Evolutionary conservation across 192 early-diverging fungal genomes (phyloP), one percentile per base, ranked within the genome.

Genomic region (Coemansia nantahalensis): DNA sequence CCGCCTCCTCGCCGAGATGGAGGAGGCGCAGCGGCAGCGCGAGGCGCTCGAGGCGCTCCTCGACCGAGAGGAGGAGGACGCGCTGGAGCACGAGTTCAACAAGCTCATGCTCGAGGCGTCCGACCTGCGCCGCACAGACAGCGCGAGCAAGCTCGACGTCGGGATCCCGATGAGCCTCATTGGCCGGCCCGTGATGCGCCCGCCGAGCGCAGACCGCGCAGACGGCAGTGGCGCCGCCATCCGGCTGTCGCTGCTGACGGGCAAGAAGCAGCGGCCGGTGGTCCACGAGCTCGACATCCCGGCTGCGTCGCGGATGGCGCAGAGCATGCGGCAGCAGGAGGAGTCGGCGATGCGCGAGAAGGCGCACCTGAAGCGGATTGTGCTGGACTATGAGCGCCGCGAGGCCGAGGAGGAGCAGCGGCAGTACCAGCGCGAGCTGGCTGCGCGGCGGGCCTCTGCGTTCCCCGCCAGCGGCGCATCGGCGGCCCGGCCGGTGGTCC

Each of bases 71-170:
- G 83, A 90, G 13, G 95, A 92, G 40, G 88, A 92, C 18, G 80
- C 87, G 32, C 92, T 97, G 81, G 93, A 97, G 44, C 73, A 80
- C 44, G 92, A 96, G 59, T 91, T 92, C 45, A 88, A 83, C 57
- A 83, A 83, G 59, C 88, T 97, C 72, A 88, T 97, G 83, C 82
- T 82, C n/a, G 95, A 97, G 45, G 91, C 88, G 38, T 56, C 90
- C 37, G 95, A 95, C 32, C 76, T 84, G 11, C 86, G 92, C 24
- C 88, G 90, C 65, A 78, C 50, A 12, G 73, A 77, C 44, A 56
- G 59, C 5, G n/a, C 45, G 3, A 41, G 77, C 2, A 84, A 83
- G 43, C 84, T 98, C 36, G 95, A 98, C 66, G 88, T 91, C 16
- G 82, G 92, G 10, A 89, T 98, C 41, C 95, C 95, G 17, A 82